Evolutionary conservation across 106 monocot genomes (phyloP).

Genomic region (Dendrobium officinale): DNA sequence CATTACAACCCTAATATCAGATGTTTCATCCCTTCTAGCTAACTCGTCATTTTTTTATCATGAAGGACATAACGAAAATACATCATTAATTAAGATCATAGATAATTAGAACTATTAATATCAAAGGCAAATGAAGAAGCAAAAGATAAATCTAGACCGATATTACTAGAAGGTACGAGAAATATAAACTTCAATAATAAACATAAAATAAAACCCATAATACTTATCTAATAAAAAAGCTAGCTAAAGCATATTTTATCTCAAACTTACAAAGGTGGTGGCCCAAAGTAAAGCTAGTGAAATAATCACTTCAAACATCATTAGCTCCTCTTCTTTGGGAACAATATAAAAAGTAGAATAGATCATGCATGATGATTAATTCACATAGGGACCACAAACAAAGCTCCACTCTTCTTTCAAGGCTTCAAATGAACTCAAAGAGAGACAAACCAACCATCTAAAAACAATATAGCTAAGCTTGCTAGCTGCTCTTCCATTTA

Average conservation of each 20-base stretch:
- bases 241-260: not conserved
- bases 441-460: constrained; percentile 1
- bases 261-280: not conserved
- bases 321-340: constrained; percentile 1
- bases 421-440: not conserved
- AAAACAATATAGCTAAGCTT: not conserved
- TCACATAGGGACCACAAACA: not conserved
- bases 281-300: not conserved
- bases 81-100: no score
- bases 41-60: no score
- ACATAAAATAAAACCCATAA: no score
- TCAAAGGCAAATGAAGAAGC: no score
- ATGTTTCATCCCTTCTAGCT: no score
- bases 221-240: not conserved
- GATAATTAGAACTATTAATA: no score
- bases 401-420: not conserved
- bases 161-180: no score
- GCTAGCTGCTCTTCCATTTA: no score
- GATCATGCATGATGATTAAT: not conserved
- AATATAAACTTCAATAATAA: no score
- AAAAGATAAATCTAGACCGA: no score
- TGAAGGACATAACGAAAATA: no score
- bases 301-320: constrained; percentile 1
- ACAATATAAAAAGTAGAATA: not conserved
- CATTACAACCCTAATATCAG: no score